phyloP scores from a whole-genome alignment of 1,139 yeast species.

The Diutina neorugosa region DNA sequence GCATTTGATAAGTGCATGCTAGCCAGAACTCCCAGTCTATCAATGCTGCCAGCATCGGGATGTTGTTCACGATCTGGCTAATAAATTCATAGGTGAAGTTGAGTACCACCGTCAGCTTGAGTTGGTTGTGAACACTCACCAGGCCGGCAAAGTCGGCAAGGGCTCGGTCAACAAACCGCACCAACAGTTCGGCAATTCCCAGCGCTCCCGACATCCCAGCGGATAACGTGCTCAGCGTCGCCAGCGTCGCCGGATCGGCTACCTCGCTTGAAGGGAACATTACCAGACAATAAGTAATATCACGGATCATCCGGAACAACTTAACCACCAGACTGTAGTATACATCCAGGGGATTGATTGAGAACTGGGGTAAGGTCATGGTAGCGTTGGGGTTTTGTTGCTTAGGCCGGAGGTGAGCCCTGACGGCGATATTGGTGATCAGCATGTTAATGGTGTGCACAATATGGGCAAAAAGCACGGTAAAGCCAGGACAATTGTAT shows the following conservation, averaged over 20 bases:
- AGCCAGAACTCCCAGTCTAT: constrained; percentile 71
- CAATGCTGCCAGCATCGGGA: constrained; percentile 13
- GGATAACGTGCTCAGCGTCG: not conserved
- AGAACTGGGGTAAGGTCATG: constrained; percentile 5
- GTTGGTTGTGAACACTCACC: constrained; percentile 33
- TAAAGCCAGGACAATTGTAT: constrained; percentile 21
- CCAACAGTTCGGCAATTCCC: not conserved
- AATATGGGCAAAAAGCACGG: constrained; percentile 25
- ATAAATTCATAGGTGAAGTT: constrained; percentile 35
- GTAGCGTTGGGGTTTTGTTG: constrained; percentile 2
- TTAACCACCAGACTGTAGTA: constrained; percentile 28
- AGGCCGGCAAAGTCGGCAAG: constrained; percentile 25
- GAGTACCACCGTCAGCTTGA: constrained; percentile 31
- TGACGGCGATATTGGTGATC: constrained; percentile 17
- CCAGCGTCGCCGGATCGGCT: not conserved
- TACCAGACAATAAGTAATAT: constrained; percentile 19
- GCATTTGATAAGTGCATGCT: constrained; percentile 44
- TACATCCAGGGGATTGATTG: constrained; percentile 13
- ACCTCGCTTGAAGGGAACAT: constrained; percentile 3
- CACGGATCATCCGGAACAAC: constrained; percentile 34
- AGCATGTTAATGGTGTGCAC: constrained; percentile 25
- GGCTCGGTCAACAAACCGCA: constrained; percentile 19
- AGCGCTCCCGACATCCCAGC: not conserved
- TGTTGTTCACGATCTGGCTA: constrained; percentile 21
- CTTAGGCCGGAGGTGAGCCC: not conserved